phyloP scores from a whole-genome alignment of 371 early-diverging fungal species.

The Mortierella sp. region DNA sequence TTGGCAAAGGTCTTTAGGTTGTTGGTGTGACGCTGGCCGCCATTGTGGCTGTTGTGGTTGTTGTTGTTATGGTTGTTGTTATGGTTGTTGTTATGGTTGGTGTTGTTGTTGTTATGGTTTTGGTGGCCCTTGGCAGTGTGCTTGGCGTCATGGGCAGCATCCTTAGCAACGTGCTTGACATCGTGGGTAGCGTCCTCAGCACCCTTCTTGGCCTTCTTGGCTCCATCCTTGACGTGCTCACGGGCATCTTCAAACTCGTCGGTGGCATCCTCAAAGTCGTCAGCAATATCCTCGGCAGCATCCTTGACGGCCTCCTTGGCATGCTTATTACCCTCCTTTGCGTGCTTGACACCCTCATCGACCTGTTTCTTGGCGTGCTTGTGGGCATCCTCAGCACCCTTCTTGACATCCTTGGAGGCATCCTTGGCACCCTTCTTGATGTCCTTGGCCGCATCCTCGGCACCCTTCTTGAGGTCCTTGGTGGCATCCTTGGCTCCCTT shows the following conservation, averaged over 20 bases:
- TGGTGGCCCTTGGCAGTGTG: not conserved
- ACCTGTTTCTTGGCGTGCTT: constrained; percentile 13
- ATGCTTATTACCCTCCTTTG: constrained; percentile 6
- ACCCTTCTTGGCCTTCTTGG: constrained; percentile 33
- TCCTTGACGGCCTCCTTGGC: constrained; percentile 12
- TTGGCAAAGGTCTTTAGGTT: constrained; percentile 37
- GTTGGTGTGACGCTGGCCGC: constrained; percentile 11
- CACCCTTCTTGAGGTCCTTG: constrained; percentile 18
- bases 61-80: not conserved
- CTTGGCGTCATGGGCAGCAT: not conserved
- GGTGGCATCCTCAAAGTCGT: constrained; percentile 34
- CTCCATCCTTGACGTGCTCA: constrained; percentile 23
- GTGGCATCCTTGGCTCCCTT: constrained; percentile 17
- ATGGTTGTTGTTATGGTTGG: constrained; percentile 1
- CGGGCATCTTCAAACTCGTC: constrained; percentile 47
- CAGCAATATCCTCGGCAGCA: constrained; percentile 5
- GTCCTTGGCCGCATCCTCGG: constrained; percentile 14
- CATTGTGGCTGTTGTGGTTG: not conserved
- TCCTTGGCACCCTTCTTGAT: constrained; percentile 17
- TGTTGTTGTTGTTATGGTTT: not conserved
- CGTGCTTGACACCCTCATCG: constrained; percentile 12
- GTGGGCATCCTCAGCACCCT: constrained; percentile 15
- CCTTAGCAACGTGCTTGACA: constrained; percentile 20
- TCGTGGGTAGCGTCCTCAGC: constrained; percentile 24
- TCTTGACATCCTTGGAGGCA: constrained; percentile 9